These are phyloP conservation scores for Fraxinus velutina DNA, from an alignment of 305 asterid species.

Conservation along the genomic window DNA sequence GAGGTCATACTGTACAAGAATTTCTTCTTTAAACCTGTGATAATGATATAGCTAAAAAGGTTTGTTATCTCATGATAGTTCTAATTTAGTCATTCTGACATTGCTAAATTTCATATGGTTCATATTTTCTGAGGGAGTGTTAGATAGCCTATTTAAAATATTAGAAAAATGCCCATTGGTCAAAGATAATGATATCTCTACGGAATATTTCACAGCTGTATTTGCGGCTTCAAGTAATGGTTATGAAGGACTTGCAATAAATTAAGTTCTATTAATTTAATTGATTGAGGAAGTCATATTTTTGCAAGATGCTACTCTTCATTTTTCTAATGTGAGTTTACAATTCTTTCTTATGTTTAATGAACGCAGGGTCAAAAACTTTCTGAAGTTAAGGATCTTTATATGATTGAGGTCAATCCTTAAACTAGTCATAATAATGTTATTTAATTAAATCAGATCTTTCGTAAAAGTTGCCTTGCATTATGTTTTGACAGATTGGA, in stretches of 20 bases:
- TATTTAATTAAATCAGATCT: constrained; percentile 14
- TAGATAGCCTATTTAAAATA: neutral
- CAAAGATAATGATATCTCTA: neutral
- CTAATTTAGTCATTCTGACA: neutral
- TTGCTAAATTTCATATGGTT: neutral
- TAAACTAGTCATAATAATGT: constrained; percentile 21
- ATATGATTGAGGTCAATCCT: constrained; percentile 77
- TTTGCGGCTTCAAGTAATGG: neutral
- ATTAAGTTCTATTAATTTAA: constrained; percentile 11
- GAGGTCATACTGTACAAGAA: neutral
- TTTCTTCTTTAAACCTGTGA: constrained; percentile 4
- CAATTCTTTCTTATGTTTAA: constrained; percentile 30
- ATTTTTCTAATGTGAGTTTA: constrained; percentile 10
- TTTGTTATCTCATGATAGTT: neutral
- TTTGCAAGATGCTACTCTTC: neutral
- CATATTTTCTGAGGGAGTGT: neutral
- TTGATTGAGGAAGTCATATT: neutral
- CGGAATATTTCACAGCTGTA: constrained; percentile 9
- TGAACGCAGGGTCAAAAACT: constrained; percentile 79
- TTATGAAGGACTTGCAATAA: constrained; percentile 4
- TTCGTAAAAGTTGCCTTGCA: constrained; percentile 13
- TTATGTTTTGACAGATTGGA: constrained; percentile 60
- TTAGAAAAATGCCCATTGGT: neutral
- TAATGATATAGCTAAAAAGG: neutral
- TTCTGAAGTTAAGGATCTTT: constrained; percentile 81